Conservation (phyloP, 2,329 filamentous ascomycete genomes). For the Cytospora schulzeri region DNA sequence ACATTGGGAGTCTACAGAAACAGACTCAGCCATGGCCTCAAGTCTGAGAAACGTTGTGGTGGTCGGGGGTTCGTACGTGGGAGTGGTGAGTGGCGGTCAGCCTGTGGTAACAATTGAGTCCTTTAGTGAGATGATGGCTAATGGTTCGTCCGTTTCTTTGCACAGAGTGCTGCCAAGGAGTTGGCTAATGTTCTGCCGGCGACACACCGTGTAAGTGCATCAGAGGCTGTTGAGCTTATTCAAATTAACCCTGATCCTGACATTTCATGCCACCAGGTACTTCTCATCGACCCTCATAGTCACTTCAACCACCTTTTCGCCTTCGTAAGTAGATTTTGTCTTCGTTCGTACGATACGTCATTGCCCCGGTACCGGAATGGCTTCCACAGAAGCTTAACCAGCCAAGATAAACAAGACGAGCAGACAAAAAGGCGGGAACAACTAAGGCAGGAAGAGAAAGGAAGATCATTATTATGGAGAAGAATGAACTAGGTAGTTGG, state of each 20-base stretch:
- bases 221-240: too few species aligned
- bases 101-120: neutral
- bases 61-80: slow-evolving; percentile 51
- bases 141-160: slow-evolving; percentile 3
- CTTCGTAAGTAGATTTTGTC: slow-evolving; percentile 38
- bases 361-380: slow-evolving; percentile 8
- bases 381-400: neutral
- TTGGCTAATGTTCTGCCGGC: slow-evolving; percentile 41
- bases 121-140: neutral
- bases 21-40: slow-evolving; percentile 28
- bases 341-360: neutral
- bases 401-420: neutral
- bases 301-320: slow-evolving; percentile 53
- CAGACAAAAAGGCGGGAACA: too few species aligned
- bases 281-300: slow-evolving; percentile 51
- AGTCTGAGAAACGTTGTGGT: slow-evolving; percentile 44
- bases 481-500: too few species aligned
- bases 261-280: slow-evolving; percentile 30
- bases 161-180: slow-evolving; percentile 39
- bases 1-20: neutral
- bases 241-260: neutral
- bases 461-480: too few species aligned
- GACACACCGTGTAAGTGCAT: slow-evolving; percentile 36
- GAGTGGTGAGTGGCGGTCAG: slow-evolving; percentile 36
- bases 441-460: too few species aligned